Base-by-base conservation (phyloP, 2,329 filamentous ascomycete species). In the Aspergillus alliaceus region DNA sequence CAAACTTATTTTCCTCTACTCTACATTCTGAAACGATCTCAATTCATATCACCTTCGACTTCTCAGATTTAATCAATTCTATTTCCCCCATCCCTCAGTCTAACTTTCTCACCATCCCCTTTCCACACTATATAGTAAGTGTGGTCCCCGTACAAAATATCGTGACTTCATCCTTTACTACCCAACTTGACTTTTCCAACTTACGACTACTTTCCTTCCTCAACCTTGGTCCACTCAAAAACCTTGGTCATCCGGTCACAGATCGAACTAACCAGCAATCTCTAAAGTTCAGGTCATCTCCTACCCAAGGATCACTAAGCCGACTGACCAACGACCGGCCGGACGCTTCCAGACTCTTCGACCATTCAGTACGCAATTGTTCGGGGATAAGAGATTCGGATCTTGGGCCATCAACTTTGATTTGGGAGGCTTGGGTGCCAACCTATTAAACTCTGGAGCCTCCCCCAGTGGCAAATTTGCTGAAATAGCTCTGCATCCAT, bases 331-430 rank as follows among this genome's bases (percentile, higher is more conserved):
- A n/a, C 22, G 18, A 32, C 46, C 48, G 40, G 22, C 50, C 46
- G 34, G 58, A 53, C 55, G 44, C 48, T 71, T 71, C 69, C 69
- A 71, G 69, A 68, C 64, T 64, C 64, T 70, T 69, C 68, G 49
- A 59, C 54, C 44, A 9, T 48, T 22, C 40, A 35, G 48, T 27
- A 48, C 44, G 59, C 64, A 61, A 44, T 57, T 51, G 54, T 50
- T 52, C 53, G 63, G 59, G 58, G 64, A 63, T 18, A 53, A 58
- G 58, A 57, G 63, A 57, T 48, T 68, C 66, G 69, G 67, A 69
- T 61, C 57, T 65, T 65, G 58, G 57, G 55, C 66, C 66, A 60
- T 65, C 65, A 60, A 62, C 53, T 34, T 35, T 60, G 44, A 9
- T 56, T 60, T 62, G 61, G 58, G 59, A 57, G 60, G 58, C 59